Base-by-base conservation (phyloP, 2,329 filamentous ascomycete species). In the Clarireedia homoeocarpa region DNA sequence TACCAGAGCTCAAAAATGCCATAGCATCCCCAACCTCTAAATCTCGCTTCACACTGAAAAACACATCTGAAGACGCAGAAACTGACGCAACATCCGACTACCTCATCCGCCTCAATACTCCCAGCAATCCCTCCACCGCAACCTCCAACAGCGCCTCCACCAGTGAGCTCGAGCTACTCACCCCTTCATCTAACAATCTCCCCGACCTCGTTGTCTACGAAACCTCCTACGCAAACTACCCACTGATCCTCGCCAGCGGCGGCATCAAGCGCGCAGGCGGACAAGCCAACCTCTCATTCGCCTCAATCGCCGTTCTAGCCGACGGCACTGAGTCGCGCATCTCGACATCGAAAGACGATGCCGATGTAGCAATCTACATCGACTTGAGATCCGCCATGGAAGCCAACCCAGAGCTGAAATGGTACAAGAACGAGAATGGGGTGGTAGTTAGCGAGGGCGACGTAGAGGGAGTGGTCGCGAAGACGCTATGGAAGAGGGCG, bases 151-250 rank as follows among this genome's bases (percentile, higher is more conserved):
- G 20, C 12, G 26, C 61, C 20, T 48, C 62, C 12, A 47, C 61
- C 24, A 26, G 56, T 23, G 69, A 70, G 53, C 61, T 68, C 36
- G 67, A 69, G 17, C 63, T 65, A 15, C 65, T 71, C 38, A 69
- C 66, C 47, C 59, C 70, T 40, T 70, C 64, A 5, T 61, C 67
- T 42, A 67, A 69, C 46, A 66, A 73, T 51, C 66, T 75, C 5
- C 73, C 74, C 9, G 71, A 73, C 45, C 70, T 74, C 44, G 66
- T 74, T 58, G 69, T 75, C 54, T 75, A 74, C 63, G 73, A 75
- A 63, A 75, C 73, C 6, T 72, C 73, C 2, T 75, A 75, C 65
- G 67, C 73, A 53, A 71, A 72, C 51, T 75, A 75, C 61, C 72
- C 73, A 1, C 69, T 74, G 20, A 71, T 76, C 44, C 63, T 75